Evolutionary conservation across 179 eudicot species (phyloP), one percentile per base, ranked within the genome.

Genomic region (Pouteria campechiana): DNA sequence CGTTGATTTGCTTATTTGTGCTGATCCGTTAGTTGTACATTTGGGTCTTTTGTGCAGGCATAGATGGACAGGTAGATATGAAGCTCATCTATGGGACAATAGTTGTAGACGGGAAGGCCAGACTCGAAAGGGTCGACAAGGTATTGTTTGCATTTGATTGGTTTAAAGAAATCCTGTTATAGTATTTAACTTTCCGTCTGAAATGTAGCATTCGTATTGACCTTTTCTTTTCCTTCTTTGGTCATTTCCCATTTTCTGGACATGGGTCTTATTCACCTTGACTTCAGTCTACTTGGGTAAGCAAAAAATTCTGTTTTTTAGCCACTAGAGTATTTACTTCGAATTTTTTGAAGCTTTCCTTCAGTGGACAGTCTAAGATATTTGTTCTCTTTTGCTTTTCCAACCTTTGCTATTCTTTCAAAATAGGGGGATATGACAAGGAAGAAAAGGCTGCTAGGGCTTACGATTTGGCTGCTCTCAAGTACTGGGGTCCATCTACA

Each of bases 381-480:
- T n/a, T n/a, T n/a, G n/a, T n/a, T n/a, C n/a, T n/a, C n/a, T n/a
- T n/a, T n/a, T n/a, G n/a, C n/a, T n/a, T n/a, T n/a, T n/a, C n/a
- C n/a, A n/a, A n/a, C n/a, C n/a, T n/a, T n/a, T n/a, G n/a, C n/a
- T n/a, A n/a, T n/a, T n/a, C n/a, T n/a, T n/a, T n/a, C n/a, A n/a
- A n/a, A n/a, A n/a, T n/a, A 89, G 97, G 97, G 43, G 97, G 97
- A 23, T 89, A 85, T 72, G 97, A 89, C 61, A 89, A 78, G 61
- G 97, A 89, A 76, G 97, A 89, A 13, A 89, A 89, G 51, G 97
- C 97, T 29, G 97, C 95, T 25, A 62, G 95, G 57, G 70, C 97
- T 41, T 89, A 89, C 68, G 97, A 89, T 78, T 78, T 85, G 64
- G 97, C 97, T 44, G 97, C 97, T 54, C 44, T 89, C 50, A 89